These are phyloP conservation scores for Margaritispora aquatica DNA, from an alignment of 495 filamentous ascomycete species.

Conservation along the genomic window DNA sequence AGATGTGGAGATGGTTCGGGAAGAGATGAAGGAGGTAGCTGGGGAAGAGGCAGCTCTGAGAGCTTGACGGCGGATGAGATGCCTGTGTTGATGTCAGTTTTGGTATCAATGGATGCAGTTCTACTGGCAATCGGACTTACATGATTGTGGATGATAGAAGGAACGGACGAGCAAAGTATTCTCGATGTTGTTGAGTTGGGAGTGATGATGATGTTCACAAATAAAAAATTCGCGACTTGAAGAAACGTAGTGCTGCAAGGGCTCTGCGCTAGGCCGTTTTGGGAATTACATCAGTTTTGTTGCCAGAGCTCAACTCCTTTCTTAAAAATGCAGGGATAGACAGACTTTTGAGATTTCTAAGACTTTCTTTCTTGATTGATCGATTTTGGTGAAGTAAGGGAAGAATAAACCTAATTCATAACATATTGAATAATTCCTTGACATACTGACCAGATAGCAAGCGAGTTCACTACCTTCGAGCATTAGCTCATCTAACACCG, in stretches of 20 bases:
- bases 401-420: too few relatives aligned
- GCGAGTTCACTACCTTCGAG: too few relatives aligned
- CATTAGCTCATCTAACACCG: too few relatives aligned
- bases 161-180: conserved; percentile 9
- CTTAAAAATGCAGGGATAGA: background rate
- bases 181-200: conserved; percentile 5
- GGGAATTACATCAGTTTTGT: background rate
- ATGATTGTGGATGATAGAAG: conserved; percentile 16
- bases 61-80: conserved; percentile 50
- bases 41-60: conserved; percentile 48
- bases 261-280: background rate
- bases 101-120: background rate
- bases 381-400: too few relatives aligned
- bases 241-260: background rate
- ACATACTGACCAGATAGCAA: too few relatives aligned
- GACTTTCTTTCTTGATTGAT: background rate
- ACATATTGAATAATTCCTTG: too few relatives aligned
- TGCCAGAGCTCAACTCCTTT: background rate
- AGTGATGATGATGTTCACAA: conserved; percentile 2
- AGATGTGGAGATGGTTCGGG: conserved; percentile 34
- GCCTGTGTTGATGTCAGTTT: conserved; percentile 31
- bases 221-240: background rate
- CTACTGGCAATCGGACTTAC: conserved; percentile 7
- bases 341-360: background rate
- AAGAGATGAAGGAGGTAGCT: conserved; percentile 35